phyloP scores from a whole-genome alignment of 2,329 filamentous ascomycete genomes.

The Colletotrichum musae region DNA sequence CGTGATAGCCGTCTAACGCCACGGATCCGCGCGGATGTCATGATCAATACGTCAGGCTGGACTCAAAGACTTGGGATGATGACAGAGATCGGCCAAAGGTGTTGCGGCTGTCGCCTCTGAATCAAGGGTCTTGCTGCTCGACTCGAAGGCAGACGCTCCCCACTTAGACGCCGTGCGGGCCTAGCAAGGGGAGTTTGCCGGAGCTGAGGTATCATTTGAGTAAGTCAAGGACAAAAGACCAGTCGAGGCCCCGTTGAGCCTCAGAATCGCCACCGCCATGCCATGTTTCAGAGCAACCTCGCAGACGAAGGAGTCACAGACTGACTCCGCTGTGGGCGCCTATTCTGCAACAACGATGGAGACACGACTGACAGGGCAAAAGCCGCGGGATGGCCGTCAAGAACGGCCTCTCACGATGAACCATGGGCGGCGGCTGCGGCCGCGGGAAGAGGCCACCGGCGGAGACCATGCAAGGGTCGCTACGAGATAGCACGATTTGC shows the following conservation, averaged over 20 bases:
- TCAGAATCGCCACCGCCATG: conserved; percentile 28
- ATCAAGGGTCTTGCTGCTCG: background rate
- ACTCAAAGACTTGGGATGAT: background rate
- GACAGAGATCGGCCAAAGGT: conserved; percentile 9
- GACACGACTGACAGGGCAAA: conserved; percentile 1
- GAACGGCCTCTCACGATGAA: background rate
- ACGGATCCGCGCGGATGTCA: conserved; percentile 35
- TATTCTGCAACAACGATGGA: conserved; percentile 2
- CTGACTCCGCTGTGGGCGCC: conserved; percentile 13
- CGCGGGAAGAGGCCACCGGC: conserved; percentile 32
- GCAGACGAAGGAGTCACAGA: conserved; percentile 8
- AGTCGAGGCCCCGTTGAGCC: conserved; percentile 34
- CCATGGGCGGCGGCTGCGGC: conserved; percentile 9
- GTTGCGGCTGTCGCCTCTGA: conserved; percentile 5
- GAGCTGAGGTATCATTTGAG: conserved; percentile 19
- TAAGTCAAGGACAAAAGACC: background rate
- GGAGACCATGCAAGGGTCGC: conserved; percentile 18
- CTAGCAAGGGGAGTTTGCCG: conserved; percentile 2
- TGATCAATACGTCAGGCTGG: conserved; percentile 19
- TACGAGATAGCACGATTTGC: conserved; percentile 3
- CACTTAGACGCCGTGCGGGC: conserved; percentile 24
- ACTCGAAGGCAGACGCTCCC: conserved; percentile 8
- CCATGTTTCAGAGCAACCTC: conserved; percentile 20
- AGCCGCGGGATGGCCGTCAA: background rate
- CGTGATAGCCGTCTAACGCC: conserved; percentile 16